Percentiles rank a stretch among this genome's conserved stretches.
Conservation (phyloP, 352 stramenopile genomes). For the Pythium volutum region DNA sequence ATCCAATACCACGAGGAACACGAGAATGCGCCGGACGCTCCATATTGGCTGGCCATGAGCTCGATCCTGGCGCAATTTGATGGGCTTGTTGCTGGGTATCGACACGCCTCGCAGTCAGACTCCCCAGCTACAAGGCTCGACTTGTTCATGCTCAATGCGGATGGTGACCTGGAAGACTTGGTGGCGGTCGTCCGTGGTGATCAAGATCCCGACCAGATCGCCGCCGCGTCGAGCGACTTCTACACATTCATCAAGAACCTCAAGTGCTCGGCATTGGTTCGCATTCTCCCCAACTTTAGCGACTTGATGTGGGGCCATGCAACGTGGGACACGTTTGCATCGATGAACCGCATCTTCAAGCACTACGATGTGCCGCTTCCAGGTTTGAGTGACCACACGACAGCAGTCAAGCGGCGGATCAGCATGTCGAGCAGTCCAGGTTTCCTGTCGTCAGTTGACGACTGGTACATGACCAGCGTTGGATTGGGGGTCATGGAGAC, state of each 20-base stretch:
- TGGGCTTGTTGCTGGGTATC: slow-evolving; percentile 46
- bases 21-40: slow-evolving; percentile 17
- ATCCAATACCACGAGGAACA: slow-evolving; percentile 24
- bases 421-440: slow-evolving; percentile 78
- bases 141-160: slow-evolving; percentile 53
- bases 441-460: slow-evolving; percentile 72
- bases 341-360: slow-evolving; percentile 82
- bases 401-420: slow-evolving; percentile 31
- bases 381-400: slow-evolving; percentile 4
- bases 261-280: slow-evolving; percentile 75
- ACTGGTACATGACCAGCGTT: slow-evolving; percentile 73
- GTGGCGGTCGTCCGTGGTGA: slow-evolving; percentile 33
- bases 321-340: slow-evolving; percentile 68
- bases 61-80: slow-evolving; percentile 48
- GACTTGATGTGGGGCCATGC: slow-evolving; percentile 70
- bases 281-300: slow-evolving; percentile 47
- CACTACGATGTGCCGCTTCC: slow-evolving; percentile 66
- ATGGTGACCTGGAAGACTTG: slow-evolving; percentile 54
- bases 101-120: slow-evolving; percentile 19
- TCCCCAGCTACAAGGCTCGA: slow-evolving; percentile 32
- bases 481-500: slow-evolving; percentile 64
- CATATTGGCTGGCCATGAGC: slow-evolving; percentile 39
- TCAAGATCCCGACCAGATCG: background rate
- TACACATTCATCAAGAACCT: slow-evolving; percentile 52
- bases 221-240: slow-evolving; percentile 25